Base-by-base conservation (phyloP, 176 grass and related monocot species). In the Avena eriantha region DNA sequence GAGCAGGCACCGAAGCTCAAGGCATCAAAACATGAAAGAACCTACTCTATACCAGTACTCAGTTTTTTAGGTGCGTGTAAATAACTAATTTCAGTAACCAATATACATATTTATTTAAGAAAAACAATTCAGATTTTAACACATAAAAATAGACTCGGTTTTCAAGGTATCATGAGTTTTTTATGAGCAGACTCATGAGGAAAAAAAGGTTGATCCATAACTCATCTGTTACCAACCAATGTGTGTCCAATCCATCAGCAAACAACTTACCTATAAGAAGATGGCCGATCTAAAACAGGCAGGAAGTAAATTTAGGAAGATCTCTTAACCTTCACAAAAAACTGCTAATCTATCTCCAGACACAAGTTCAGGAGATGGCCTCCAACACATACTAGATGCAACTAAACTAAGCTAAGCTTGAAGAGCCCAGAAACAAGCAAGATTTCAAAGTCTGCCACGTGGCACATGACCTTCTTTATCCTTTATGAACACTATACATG, bases 181-280 rank as follows among this genome's bases (percentile, higher is more conserved):
- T 23, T 46, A 48, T 84, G 85, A 87, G 39, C 48, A 74, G 21
- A 31, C 7, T 76, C 66, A 24, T 84, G 57, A 76, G 47, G 23
- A 74, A 82, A 64, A 84, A 75, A 80, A 85, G 11, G 84, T 54
- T 90, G 65, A 86, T 66, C 84, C 36, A 87, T 76, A 87, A 55
- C 39, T 66, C 43, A 78, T 45, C 39, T 68, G 63, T 72, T 36
- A 78, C 63, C 71, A 86, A 82, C 64, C 43, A 54, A 36, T 26
- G 64, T 36, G 53, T 78, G 64, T 65, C 61, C 86, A 79, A 56
- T 69, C 79, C 61, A 66, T 66, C 55, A 83, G 65, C 80, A 80
- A 87, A 87, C 76, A 35, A 59, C 43, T 43, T 71, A 69, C 39
- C 69, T 16, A 70, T 76, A 68, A 59, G 10, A 78, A 19, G 23